Evolutionary conservation across 75 land plant species (phyloP), one percentile per base, ranked within the genome.

Genomic region (Pinus taeda): DNA sequence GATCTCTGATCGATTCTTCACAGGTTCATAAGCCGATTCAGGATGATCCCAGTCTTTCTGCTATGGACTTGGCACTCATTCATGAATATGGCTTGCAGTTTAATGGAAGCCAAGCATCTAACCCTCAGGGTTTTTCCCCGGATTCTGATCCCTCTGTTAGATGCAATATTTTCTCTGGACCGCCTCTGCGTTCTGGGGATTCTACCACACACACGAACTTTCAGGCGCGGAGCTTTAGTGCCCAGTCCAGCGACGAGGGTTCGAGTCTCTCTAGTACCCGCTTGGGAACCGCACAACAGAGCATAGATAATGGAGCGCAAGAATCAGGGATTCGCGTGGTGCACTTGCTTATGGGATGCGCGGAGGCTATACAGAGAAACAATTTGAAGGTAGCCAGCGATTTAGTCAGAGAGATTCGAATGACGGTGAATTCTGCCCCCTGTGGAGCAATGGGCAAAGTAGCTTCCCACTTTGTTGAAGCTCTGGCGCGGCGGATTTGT

Each of bases 391-490:
- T 80, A 21, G 95, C 92, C 3, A 86, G 80, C 37, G 79, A 81
- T 4, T 81, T 91, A 21, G 72, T 91, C 33, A 78, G 83, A 61
- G 85, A 90, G 73, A 91, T 93, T 76, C 63, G 77, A 59, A n/a
- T 78, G 15, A 84, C 81, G 39, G 83, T 81, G 17, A 62, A 73
- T 15, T 58, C 76, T 58, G 69, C 26, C 67, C 81, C 82, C 20
- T 59, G 73, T 3, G 83, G 90, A 29, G 93, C 93, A 4, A 93
- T 95, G 90, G 79, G 93, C 18, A 91, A 90, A 63, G 92, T 95
- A 57, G 98, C 93, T 20, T 80, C 84, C 29, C 87, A 88, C 82
- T 95, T 95, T 79, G 87, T 85, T 53, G 96, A 95, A 70, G 96
- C 93, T n/a, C 78, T 95, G 30, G 57, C 86, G 22, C 85, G 86